phyloP scores from a whole-genome alignment of 1,139 yeast species.

The Diutina mesorugosa region DNA sequence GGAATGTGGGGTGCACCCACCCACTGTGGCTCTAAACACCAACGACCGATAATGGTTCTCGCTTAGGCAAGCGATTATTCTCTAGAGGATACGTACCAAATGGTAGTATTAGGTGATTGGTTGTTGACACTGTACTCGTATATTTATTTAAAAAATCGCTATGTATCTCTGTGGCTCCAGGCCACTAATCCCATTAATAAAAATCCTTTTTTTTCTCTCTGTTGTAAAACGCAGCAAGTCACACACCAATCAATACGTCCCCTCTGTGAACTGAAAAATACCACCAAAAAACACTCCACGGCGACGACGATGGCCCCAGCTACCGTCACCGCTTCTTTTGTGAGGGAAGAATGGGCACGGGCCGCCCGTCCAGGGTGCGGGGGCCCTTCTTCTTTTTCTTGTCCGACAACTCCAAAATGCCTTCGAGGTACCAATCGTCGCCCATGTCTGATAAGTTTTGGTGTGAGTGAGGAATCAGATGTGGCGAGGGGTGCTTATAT shows the following conservation, averaged over 20 bases:
- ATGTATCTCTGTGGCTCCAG: not conserved
- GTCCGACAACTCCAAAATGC: constrained; percentile 1
- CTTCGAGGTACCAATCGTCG: constrained; percentile 1
- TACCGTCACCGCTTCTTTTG: not conserved
- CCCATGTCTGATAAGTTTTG: not conserved
- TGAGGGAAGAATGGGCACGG: not conserved
- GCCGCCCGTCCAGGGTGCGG: constrained; percentile 1
- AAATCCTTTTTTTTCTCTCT: not conserved
- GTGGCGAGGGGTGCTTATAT: no score
- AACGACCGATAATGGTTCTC: not conserved
- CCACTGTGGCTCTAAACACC: no score
- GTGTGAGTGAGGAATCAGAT: not conserved
- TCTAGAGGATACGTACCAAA: not conserved
- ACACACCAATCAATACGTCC: no score
- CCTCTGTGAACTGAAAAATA: no score
- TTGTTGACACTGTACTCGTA: no score
- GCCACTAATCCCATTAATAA: not conserved
- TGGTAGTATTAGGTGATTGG: no score
- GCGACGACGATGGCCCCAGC: not conserved
- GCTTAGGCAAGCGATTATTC: not conserved
- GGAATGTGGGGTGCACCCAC: not conserved
- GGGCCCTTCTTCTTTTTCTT: constrained; percentile 1
- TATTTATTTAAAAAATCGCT: not conserved
- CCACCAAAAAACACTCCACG: not conserved
- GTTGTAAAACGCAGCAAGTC: no score